A percentile compares a stretch with the other conserved stretches of the same genome.
Conservation (phyloP, 768 basidiomycete species). For the Xanthoconium stramineum region DNA sequence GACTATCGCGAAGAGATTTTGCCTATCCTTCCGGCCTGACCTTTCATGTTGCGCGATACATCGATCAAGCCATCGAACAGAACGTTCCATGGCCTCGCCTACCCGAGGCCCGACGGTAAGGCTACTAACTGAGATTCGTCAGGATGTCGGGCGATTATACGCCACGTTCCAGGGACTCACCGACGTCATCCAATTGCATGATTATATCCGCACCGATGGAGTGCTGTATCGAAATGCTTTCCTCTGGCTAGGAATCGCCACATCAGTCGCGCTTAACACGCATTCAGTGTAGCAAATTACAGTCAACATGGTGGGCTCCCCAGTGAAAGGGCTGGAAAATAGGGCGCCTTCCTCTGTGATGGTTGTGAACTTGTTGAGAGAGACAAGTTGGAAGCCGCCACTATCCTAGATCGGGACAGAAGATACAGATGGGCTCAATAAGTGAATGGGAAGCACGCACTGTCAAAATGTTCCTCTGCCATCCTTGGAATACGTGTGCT, state of each 20-base stretch:
- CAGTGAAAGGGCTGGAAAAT: slow-evolving; percentile 81
- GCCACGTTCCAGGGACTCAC: slow-evolving; percentile 39
- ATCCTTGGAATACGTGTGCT: slow-evolving; percentile 88
- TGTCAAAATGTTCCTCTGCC: slow-evolving; percentile 82
- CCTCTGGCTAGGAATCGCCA: slow-evolving; percentile 62
- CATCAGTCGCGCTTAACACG: neutral
- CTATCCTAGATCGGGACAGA: slow-evolving; percentile 55
- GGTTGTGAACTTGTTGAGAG: slow-evolving; percentile 76
- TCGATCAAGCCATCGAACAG: slow-evolving; percentile 86
- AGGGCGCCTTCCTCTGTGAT: slow-evolving; percentile 89
- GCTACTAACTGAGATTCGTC: slow-evolving; percentile 58
- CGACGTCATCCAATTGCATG: slow-evolving; percentile 93
- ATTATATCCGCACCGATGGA: slow-evolving; percentile 91
- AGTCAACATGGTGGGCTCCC: slow-evolving; percentile 85
- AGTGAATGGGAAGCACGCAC: slow-evolving; percentile 37
- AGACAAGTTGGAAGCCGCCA: slow-evolving; percentile 87
- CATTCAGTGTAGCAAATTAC: slow-evolving; percentile 38
- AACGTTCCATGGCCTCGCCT: slow-evolving; percentile 84
- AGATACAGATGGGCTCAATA: neutral
- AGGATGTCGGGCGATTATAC: neutral
- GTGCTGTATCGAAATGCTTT: slow-evolving; percentile 88
- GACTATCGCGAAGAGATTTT: slow-evolving; percentile 90
- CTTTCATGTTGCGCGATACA: slow-evolving; percentile 75
- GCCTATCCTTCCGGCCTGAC: slow-evolving; percentile 59
- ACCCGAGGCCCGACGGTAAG: slow-evolving; percentile 79